A percentile compares a stretch with the other conserved stretches of the same genome.
These are phyloP conservation scores for Ophiostoma populinum DNA, from an alignment of 2,329 filamentous ascomycete genomes.

Conservation along the genomic window DNA sequence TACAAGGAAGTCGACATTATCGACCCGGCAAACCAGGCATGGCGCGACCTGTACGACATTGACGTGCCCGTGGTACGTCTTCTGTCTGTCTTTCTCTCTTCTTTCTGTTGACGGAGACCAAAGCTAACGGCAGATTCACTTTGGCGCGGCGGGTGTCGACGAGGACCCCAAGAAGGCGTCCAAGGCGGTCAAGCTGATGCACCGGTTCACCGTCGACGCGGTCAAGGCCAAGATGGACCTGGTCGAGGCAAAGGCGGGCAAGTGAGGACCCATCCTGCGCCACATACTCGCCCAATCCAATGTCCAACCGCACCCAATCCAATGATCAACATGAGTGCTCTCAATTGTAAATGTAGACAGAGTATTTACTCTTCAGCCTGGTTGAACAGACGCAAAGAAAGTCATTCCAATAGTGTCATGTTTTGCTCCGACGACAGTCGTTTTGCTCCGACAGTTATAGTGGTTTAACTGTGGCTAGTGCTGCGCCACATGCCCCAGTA, in stretches of 20 bases:
- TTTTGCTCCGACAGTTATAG: too few relatives aligned
- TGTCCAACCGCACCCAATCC: too few relatives aligned
- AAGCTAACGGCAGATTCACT: constrained; percentile 31
- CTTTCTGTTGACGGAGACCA: not conserved
- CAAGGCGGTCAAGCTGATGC: constrained; percentile 57
- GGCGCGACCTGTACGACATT: constrained; percentile 63
- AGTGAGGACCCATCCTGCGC: not conserved
- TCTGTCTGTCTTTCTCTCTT: constrained; percentile 6
- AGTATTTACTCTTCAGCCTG: too few relatives aligned
- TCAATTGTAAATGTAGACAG: too few relatives aligned
- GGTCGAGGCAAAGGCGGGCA: constrained; percentile 20
- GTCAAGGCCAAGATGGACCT: constrained; percentile 53
- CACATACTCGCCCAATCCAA: not conserved
- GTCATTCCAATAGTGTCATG: too few relatives aligned
- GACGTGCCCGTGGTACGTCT: constrained; percentile 60
- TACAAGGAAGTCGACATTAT: constrained; percentile 56
- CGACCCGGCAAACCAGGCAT: constrained; percentile 40
- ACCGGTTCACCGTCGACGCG: constrained; percentile 51
- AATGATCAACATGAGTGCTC: too few relatives aligned
- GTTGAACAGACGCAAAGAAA: too few relatives aligned
- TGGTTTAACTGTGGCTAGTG: too few relatives aligned
- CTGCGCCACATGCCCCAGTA: too few relatives aligned
- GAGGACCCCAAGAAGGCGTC: constrained; percentile 37
- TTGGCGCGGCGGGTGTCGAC: constrained; percentile 38
- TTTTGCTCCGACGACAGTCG: too few relatives aligned